A percentile compares a stretch with the other conserved stretches of the same genome.
Evolutionary conservation across 148 eudicot genomes (phyloP).

Genomic region (Silene conica): DNA sequence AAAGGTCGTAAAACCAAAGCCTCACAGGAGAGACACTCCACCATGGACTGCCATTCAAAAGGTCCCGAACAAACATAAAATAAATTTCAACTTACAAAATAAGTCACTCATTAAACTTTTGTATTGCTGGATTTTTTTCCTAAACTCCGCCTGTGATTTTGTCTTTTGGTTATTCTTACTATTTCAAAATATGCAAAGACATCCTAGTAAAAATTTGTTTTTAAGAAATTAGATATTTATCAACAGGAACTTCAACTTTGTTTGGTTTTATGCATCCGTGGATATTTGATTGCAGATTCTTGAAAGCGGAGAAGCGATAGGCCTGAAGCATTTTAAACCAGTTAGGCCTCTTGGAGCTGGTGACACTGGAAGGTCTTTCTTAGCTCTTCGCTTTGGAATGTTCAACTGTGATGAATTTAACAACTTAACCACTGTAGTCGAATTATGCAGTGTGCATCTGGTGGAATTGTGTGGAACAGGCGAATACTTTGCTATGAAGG

Average conservation of each 20-base stretch:
- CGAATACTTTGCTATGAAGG: constrained; percentile 87
- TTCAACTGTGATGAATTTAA: background rate
- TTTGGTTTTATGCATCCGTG: background rate
- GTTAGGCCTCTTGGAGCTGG: constrained; percentile 90
- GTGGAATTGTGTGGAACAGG: constrained; percentile 85
- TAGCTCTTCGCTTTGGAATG: constrained; percentile 2
- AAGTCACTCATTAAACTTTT: background rate
- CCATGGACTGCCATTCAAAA: constrained; percentile 80
- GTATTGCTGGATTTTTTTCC: background rate
- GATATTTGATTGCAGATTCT: constrained; percentile 45
- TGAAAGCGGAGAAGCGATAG: constrained; percentile 72
- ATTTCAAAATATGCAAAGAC: background rate
- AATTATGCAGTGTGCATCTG: constrained; percentile 79
- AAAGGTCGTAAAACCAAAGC: constrained; percentile 84
- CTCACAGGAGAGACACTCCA: constrained; percentile 69
- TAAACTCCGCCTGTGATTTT: background rate
- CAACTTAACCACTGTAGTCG: background rate
- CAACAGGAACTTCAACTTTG: background rate
- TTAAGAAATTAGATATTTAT: background rate
- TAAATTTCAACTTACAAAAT: background rate
- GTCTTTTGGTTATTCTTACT: background rate
- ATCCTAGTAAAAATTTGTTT: background rate
- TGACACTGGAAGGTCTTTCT: constrained; percentile 75
- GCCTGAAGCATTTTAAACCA: constrained; percentile 87
- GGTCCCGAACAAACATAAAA: constrained; percentile 31